These are phyloP conservation scores for Staphylotrichum longicolle DNA, from an alignment of 495 filamentous ascomycete genomes.

Conservation along the genomic window DNA sequence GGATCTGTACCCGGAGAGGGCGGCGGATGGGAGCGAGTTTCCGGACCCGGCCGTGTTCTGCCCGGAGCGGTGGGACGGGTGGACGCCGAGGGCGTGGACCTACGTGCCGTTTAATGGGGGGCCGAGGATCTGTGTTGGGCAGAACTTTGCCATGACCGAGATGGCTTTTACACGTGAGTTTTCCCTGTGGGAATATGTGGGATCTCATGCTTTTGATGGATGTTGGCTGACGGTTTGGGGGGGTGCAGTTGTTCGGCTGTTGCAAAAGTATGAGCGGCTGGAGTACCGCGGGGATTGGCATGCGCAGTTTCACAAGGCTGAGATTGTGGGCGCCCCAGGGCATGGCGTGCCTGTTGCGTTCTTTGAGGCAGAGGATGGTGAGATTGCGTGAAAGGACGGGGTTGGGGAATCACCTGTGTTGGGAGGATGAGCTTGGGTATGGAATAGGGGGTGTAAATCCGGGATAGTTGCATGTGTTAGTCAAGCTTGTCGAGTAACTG, in stretches of 20 bases:
- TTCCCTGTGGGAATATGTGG: neutral
- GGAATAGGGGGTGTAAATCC: too few species aligned
- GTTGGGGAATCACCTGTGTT: too few species aligned
- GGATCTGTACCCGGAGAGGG: conserved; percentile 47
- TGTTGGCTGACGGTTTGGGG: too few species aligned
- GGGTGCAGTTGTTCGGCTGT: conserved; percentile 48
- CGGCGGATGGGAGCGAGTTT: conserved; percentile 31
- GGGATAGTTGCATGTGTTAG: too few species aligned
- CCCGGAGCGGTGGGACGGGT: conserved; percentile 56
- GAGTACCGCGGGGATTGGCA: conserved; percentile 46
- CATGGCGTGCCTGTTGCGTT: conserved; percentile 39
- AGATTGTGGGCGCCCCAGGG: conserved; percentile 43
- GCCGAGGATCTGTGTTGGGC: conserved; percentile 51
- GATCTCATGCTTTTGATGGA: neutral
- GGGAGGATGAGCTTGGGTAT: too few species aligned
- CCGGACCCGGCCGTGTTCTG: conserved; percentile 51
- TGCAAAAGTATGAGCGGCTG: conserved; percentile 60
- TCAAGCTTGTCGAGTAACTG: too few species aligned
- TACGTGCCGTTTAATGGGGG: conserved; percentile 64
- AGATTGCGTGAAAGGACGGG: conserved; percentile 11
- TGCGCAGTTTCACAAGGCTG: conserved; percentile 39
- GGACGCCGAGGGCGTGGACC: conserved; percentile 58
- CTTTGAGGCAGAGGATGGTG: conserved; percentile 33
- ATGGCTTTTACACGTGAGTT: conserved; percentile 36
- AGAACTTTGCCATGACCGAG: conserved; percentile 59